A percentile compares a stretch with the other conserved stretches of the same genome.
Conservation (phyloP, 2,329 filamentous ascomycete species). For the Alternaria infectoria region DNA sequence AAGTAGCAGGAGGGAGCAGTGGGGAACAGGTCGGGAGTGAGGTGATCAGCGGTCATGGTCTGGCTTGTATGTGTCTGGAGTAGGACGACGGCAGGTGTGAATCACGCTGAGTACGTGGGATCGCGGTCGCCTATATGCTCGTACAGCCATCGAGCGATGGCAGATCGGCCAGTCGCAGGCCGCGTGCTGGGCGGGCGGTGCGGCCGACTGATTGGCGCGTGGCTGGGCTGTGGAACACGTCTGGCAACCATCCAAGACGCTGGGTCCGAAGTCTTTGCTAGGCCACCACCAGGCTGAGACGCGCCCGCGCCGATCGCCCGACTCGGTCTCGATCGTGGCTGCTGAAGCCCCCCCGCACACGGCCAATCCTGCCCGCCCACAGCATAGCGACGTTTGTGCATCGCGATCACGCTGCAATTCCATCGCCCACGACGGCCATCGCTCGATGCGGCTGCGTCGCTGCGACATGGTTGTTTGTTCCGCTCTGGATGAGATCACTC, state of each 20-base stretch:
- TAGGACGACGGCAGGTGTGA: constrained; percentile 12
- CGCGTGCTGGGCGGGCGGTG: constrained; percentile 4
- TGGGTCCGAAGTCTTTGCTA: constrained; percentile 6
- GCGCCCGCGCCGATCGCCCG: constrained; percentile 4
- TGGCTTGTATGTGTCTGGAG: constrained; percentile 5
- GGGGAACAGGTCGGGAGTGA: constrained; percentile 13
- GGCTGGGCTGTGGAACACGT: constrained; percentile 2
- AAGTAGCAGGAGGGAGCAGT: constrained; percentile 41
- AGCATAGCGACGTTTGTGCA: not conserved
- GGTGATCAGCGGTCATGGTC: constrained; percentile 24
- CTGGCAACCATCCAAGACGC: not conserved
- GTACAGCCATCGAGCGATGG: constrained; percentile 15
- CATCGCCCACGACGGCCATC: not conserved
- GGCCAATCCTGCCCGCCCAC: constrained; percentile 1
- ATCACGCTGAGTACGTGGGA: constrained; percentile 15
- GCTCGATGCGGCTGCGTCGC: not conserved
- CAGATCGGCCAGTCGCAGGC: constrained; percentile 4
- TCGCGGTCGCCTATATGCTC: constrained; percentile 22
- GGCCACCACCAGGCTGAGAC: constrained; percentile 4
- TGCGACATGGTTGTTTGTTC: not conserved
- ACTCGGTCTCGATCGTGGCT: constrained; percentile 7
- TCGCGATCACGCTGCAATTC: not conserved
- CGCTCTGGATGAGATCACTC: not conserved
- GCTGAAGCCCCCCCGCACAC: not conserved
- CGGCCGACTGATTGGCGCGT: constrained; percentile 15